A percentile compares a stretch with the other conserved stretches of the same genome.
Conservation (phyloP, 2,329 filamentous ascomycete genomes). For the Penicillium sp. region DNA sequence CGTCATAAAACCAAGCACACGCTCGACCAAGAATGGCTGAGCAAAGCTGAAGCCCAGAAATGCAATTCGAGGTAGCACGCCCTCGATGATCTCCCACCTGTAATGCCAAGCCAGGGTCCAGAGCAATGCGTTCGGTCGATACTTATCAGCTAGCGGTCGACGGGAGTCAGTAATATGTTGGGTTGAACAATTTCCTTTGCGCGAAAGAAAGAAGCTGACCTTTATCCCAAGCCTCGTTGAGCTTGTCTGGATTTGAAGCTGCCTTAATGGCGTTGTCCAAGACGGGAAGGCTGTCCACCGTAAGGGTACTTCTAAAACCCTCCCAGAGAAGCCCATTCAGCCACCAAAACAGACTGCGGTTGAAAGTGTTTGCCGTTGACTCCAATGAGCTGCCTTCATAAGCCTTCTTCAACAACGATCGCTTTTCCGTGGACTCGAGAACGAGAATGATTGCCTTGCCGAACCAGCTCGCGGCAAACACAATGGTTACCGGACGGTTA, state of each 20-base stretch:
- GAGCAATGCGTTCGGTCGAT: constrained; percentile 19
- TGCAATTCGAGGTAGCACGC: constrained; percentile 42
- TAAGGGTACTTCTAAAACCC: constrained; percentile 35
- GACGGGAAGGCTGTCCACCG: constrained; percentile 44
- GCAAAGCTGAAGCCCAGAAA: constrained; percentile 48
- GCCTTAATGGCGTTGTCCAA: constrained; percentile 36
- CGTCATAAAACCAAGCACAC: constrained; percentile 22
- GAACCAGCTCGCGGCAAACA: constrained; percentile 20
- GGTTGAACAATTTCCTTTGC: too few relatives aligned
- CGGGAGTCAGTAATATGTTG: neutral
- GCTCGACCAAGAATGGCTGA: constrained; percentile 50
- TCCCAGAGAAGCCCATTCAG: constrained; percentile 36
- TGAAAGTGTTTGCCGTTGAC: constrained; percentile 28
- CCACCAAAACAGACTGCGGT: constrained; percentile 40
- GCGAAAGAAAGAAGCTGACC: constrained; percentile 13
- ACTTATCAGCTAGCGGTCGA: constrained; percentile 15
- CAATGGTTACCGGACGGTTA: constrained; percentile 8
- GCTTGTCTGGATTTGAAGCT: constrained; percentile 33
- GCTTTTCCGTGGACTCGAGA: constrained; percentile 49
- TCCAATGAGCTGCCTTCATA: constrained; percentile 23
- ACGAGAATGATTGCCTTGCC: constrained; percentile 46
- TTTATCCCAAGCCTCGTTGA: constrained; percentile 36
- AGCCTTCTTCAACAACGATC: constrained; percentile 19
- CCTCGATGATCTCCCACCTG: constrained; percentile 20
- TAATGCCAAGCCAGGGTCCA: constrained; percentile 23